Base-by-base conservation (phyloP, 163 green algal species). In the Prototheca wickerhamii region DNA sequence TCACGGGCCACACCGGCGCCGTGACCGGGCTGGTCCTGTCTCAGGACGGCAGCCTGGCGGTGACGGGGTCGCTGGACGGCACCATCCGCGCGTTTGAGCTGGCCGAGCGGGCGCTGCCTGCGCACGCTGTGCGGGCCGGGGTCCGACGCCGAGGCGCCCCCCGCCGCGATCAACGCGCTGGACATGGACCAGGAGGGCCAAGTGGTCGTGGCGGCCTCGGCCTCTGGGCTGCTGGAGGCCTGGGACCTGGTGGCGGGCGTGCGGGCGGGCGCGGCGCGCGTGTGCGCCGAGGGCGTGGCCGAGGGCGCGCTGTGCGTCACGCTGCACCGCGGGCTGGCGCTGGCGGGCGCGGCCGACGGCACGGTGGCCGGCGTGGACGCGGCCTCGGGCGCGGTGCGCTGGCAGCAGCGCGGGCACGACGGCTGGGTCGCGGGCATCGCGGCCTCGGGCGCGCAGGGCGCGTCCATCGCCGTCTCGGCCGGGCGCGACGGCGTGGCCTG, bases 351-450 rank as follows among this genome's bases (percentile, higher is more conserved):
- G 21, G 84, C 84, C 21, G 89, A 93, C 57, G 82, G 84, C 35
- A 72, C 74, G 3, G 74, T 81, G 0, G 71, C 82, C 52, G 81
- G 92, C 35, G 94, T 86, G 76, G 87, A 96, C 76, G 65, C 91
- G 63, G 69, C 78, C 7, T 73, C 76, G 43, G 79, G 78, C 21
- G 63, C 65, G 25, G 82, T 74, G 60, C 58, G 76, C 12, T 44
- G 63, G 20, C 61, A 68, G 4, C 63, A 86, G 60, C 34, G 64
- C 10, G 83, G 82, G 1, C 83, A 89, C 72, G 77, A 56, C 8
- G 76, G 82, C 57, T 88, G 81, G 76, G 69, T 91, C 23, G 68
- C 76, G 28, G 63, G 57, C 23, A 63, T 82, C 25, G 59, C 40
- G 8, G n/a, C n/a, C n/a, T n/a, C n/a, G n/a, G 53, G 79, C 54